Conservation (phyloP, 1,139 yeast genomes). For the Yamadazyma friedrichii region DNA sequence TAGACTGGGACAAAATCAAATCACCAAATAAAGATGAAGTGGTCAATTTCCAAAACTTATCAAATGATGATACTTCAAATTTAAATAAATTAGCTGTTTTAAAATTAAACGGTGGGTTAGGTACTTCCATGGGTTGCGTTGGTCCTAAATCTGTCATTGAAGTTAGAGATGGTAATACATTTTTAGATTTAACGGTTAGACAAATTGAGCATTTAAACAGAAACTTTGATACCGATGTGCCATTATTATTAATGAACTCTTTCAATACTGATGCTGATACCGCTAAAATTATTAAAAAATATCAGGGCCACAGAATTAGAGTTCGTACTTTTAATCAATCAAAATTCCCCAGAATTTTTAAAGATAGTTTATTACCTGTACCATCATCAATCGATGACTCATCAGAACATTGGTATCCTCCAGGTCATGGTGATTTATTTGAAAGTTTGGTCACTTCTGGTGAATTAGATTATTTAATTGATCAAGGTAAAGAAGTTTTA, state of each 20-base stretch:
- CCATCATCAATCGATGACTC: slow-evolving; percentile 75
- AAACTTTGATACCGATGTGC: slow-evolving; percentile 88
- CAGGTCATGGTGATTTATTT: slow-evolving; percentile 98
- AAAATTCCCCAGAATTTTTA: slow-evolving; percentile 91
- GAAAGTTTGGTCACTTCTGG: slow-evolving; percentile 90
- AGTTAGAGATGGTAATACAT: slow-evolving; percentile 97
- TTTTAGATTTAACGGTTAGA: slow-evolving; percentile 90
- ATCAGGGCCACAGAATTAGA: slow-evolving; percentile 94
- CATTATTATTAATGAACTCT: slow-evolving; percentile 94
- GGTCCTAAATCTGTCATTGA: slow-evolving; percentile 98
- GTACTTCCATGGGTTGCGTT: slow-evolving; percentile 99
- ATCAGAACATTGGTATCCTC: slow-evolving; percentile 94
- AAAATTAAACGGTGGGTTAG: slow-evolving; percentile 96
- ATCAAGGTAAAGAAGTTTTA: slow-evolving; percentile 90
- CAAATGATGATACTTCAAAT: slow-evolving; percentile 38
- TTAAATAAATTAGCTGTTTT: slow-evolving; percentile 88
- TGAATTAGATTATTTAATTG: slow-evolving; percentile 83
- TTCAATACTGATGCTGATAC: slow-evolving; percentile 97
- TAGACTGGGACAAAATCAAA: slow-evolving; percentile 95
- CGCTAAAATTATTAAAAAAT: slow-evolving; percentile 90
- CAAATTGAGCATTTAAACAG: slow-evolving; percentile 96
- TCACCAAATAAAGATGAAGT: slow-evolving; percentile 89
- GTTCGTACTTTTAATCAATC: slow-evolving; percentile 97
- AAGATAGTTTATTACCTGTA: slow-evolving; percentile 92
- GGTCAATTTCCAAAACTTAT: slow-evolving; percentile 64